Percentiles rank a stretch among this genome's conserved stretches.
Conservation (phyloP, 768 basidiomycete genomes). For the Serendipita sp. region DNA sequence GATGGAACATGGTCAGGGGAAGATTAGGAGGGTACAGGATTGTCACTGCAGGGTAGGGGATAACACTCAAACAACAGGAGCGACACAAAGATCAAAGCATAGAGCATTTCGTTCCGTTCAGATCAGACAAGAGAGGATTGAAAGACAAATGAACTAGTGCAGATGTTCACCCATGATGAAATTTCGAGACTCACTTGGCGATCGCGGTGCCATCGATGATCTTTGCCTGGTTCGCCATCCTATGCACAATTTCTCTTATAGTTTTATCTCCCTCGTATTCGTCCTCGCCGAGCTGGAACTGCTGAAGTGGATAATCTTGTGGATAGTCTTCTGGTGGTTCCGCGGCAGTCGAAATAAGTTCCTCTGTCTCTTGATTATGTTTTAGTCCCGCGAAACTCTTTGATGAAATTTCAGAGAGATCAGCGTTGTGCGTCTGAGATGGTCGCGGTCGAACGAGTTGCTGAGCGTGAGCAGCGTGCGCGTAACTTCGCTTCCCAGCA, state of each 20-base stretch:
- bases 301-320: conserved; percentile 1
- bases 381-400: neutral
- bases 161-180: neutral
- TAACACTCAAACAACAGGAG: no score
- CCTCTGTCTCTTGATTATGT: neutral
- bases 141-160: no score
- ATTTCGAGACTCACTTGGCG: conserved; percentile 48
- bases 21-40: conserved; percentile 8
- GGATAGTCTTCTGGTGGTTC: neutral
- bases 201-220: conserved; percentile 73
- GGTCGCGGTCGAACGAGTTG: neutral
- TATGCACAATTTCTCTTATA: neutral
- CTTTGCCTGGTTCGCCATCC: conserved; percentile 20
- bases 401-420: neutral
- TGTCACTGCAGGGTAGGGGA: no score
- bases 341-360: neutral
- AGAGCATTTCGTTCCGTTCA: no score
- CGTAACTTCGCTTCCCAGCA: neutral
- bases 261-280: neutral
- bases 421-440: neutral
- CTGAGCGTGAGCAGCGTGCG: neutral
- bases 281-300: conserved; percentile 4
- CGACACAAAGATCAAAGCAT: no score
- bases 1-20: conserved; percentile 6
- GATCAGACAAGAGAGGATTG: no score